Conservation (phyloP, 164 flowering plant species). For the Chloranthus sessilifolius region DNA sequence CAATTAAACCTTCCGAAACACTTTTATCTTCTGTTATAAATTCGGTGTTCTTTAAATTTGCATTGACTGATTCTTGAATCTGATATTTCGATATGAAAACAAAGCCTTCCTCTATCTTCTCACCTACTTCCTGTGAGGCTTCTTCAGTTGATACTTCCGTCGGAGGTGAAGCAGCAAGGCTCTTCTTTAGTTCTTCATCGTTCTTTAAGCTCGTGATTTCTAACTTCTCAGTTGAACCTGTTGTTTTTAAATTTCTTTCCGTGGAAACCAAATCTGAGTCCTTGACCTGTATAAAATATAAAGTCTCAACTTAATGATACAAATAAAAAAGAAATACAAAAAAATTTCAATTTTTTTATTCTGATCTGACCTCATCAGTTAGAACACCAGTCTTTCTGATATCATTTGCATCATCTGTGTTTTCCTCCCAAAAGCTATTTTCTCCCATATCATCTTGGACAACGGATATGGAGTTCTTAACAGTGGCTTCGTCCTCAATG, state of each 20-base stretch:
- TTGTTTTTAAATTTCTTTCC: constrained; percentile 9
- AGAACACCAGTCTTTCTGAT: background rate
- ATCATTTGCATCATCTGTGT: background rate
- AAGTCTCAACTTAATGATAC: background rate
- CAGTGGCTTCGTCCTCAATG: no score
- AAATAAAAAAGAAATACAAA: no score
- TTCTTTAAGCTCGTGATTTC: constrained; percentile 8
- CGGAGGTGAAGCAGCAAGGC: background rate
- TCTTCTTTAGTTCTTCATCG: constrained; percentile 9
- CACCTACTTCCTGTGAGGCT: constrained; percentile 10
- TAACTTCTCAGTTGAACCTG: constrained; percentile 9
- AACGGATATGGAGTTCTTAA: no score
- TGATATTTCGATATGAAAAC: no score
- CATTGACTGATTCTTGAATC: no score
- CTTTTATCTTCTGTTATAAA: constrained; percentile 9
- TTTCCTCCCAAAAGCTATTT: no score
- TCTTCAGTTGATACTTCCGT: constrained; percentile 15
- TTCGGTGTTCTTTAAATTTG: constrained; percentile 5
- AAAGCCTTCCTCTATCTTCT: no score
- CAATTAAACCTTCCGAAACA: constrained; percentile 7
- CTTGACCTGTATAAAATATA: constrained; percentile 13
- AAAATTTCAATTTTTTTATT: background rate
- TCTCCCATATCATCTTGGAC: no score
- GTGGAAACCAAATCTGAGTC: constrained; percentile 7
- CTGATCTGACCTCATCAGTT: constrained; percentile 14